Evolutionary conservation across 108 stramenopile species (phyloP), one percentile per base, ranked within the genome.

Genomic region (Nitzschia sp.): DNA sequence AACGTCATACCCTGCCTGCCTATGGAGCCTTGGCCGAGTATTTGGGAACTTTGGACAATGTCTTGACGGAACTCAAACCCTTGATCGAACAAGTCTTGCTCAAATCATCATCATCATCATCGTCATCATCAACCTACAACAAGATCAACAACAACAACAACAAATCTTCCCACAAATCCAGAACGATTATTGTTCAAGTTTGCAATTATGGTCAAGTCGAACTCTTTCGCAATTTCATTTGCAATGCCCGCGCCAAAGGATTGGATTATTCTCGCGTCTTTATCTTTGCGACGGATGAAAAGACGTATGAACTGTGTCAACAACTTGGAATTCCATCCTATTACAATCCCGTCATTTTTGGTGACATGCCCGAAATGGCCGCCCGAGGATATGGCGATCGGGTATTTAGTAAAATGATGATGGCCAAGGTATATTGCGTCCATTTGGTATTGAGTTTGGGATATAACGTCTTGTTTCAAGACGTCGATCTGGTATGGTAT

Each of bases 391-490:
- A 94, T 72, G 88, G 88, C n/a, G 93, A 94, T 70, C 66, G 34
- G 1, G 73, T 59, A 8, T 97, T 97, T 73, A 58, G 65, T 1
- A 53, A 62, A 19, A 89, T 93, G 84, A 92, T 95, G 91, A 84
- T 84, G 63, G 78, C 81, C 50, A 91, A 92, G 78, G 74, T 80
- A 2, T 78, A 72, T 52, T 86, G 85, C 66, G 91, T 93, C 11
- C 89, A 90, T 45, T 52, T 91, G 58, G 55, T 83, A 2, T 65
- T 68, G 44, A 47, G 57, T 33, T 61, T 88, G 48, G 91, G 92
- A n/a, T 87, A 88, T 68, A 87, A 97, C 63, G 63, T 95, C 0
- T 57, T 97, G 11, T 97, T 93, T 72, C 96, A 87, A 66, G 92
- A 90, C 71, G 87, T 88, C 0, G 88, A 93, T 45, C 55, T 85